phyloP scores from a whole-genome alignment of 2,329 filamentous ascomycete species.

The Chrysoporthe deuterocubensis region DNA sequence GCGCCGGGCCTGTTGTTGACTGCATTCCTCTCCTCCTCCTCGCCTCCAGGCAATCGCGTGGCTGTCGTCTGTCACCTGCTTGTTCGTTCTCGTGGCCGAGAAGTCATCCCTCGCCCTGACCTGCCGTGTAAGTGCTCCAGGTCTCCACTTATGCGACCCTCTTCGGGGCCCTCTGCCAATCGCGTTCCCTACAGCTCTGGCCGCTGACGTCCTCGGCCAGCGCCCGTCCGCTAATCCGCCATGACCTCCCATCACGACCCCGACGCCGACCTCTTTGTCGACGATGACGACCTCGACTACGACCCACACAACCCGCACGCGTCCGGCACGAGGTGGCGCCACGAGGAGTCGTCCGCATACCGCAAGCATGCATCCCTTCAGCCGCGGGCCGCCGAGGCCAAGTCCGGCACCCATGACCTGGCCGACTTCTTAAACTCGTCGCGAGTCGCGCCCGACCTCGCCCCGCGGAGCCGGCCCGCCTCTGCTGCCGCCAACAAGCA shows the following conservation, averaged over 20 bases:
- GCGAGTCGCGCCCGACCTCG: conserved; percentile 50
- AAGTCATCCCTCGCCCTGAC: neutral
- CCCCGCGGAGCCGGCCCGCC: conserved; percentile 23
- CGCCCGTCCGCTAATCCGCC: neutral
- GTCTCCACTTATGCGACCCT: conserved; percentile 16
- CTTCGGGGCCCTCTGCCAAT: conserved; percentile 12
- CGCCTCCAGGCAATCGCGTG: neutral
- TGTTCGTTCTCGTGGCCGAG: conserved; percentile 2
- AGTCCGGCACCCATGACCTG: conserved; percentile 54
- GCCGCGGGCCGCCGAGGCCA: conserved; percentile 42
- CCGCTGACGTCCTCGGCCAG: conserved; percentile 18
- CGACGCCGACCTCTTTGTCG: conserved; percentile 21
- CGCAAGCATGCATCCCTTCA: conserved; percentile 48
- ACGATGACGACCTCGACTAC: conserved; percentile 35
- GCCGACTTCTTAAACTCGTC: conserved; percentile 60
- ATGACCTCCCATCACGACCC: conserved; percentile 26
- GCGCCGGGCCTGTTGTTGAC: neutral
- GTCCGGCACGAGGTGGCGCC: conserved; percentile 63
- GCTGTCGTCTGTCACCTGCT: neutral
- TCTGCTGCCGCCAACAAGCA: conserved; percentile 34
- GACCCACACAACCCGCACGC: conserved; percentile 56
- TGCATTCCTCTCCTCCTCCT: neutral
- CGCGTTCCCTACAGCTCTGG: conserved; percentile 11
- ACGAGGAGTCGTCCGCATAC: conserved; percentile 65
- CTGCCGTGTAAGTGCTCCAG: conserved; percentile 14